A percentile compares a stretch with the other conserved stretches of the same genome.
phyloP scores from a whole-genome alignment of 2,329 filamentous ascomycete genomes.

The Claviceps purpurea region DNA sequence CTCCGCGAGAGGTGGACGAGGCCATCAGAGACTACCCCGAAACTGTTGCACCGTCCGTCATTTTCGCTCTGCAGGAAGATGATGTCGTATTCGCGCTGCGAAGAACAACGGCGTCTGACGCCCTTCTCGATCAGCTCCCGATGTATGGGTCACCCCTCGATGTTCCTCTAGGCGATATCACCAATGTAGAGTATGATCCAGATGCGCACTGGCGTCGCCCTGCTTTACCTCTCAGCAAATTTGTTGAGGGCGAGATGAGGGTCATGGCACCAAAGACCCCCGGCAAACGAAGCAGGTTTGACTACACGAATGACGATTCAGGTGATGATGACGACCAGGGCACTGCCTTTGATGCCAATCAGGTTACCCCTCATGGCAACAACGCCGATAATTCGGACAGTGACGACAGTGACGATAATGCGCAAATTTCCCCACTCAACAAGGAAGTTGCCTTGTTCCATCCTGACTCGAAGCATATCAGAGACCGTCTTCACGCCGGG shows the following conservation, averaged over 20 bases:
- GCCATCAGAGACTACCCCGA: slow-evolving; percentile 26
- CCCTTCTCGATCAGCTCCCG: slow-evolving; percentile 67
- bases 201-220: slow-evolving; percentile 63
- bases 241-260: slow-evolving; percentile 66
- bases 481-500: slow-evolving; percentile 78
- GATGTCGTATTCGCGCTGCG: slow-evolving; percentile 70
- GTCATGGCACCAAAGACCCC: slow-evolving; percentile 52
- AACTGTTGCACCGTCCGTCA: slow-evolving; percentile 55
- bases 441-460: slow-evolving; percentile 77
- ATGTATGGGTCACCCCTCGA: slow-evolving; percentile 57
- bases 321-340: slow-evolving; percentile 42
- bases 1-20: slow-evolving; percentile 30
- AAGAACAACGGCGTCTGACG: slow-evolving; percentile 60
- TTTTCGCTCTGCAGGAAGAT: slow-evolving; percentile 71
- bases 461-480: slow-evolving; percentile 75
- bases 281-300: slow-evolving; percentile 68
- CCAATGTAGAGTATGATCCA: slow-evolving; percentile 45
- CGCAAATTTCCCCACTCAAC: slow-evolving; percentile 51
- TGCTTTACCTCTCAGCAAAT: slow-evolving; percentile 78
- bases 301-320: slow-evolving; percentile 62
- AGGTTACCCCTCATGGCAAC: slow-evolving; percentile 17
- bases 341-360: slow-evolving; percentile 42
- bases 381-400: too few species aligned
- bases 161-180: slow-evolving; percentile 43
- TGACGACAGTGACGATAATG: slow-evolving; percentile 15